phyloP scores from a whole-genome alignment of 1,284 basidiomycete species.

The Ganoderma multipileum region DNA sequence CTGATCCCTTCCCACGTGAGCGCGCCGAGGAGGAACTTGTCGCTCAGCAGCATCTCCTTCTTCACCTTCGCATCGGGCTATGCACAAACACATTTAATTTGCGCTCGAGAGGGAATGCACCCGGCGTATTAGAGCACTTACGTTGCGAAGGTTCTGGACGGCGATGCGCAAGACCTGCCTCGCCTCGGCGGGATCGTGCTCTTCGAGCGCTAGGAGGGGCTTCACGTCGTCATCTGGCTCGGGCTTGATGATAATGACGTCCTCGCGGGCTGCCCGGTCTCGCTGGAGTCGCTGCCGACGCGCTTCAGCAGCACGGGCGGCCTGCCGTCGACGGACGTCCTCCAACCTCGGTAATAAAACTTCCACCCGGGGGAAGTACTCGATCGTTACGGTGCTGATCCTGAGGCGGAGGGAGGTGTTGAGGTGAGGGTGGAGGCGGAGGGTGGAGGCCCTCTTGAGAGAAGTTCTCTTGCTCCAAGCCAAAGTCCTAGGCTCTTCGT shows the following conservation, averaged over 20 bases:
- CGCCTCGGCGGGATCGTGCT: not conserved
- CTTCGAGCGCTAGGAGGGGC: not conserved
- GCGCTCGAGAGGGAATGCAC: no score
- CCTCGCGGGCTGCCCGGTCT: not conserved
- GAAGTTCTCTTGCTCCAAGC: no score
- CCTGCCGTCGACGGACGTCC: not conserved
- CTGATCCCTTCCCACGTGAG: slow-evolving; percentile 14
- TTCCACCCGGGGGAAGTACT: no score
- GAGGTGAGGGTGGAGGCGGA: no score
- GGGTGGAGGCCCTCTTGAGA: no score
- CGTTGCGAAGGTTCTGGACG: slow-evolving; percentile 8
- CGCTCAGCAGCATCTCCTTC: slow-evolving; percentile 11
- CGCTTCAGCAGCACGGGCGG: not conserved
- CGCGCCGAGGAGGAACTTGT: slow-evolving; percentile 14
- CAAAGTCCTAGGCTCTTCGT: no score
- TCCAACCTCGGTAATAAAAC: no score
- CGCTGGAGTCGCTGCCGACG: not conserved
- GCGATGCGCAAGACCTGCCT: not conserved
- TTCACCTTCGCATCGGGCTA: slow-evolving; percentile 24
- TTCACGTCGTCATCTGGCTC: slow-evolving; percentile 1
- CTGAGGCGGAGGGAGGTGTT: no score
- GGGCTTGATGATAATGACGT: not conserved
- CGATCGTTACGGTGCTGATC: no score
- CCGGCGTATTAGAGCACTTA: not conserved
- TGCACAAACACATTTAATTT: not conserved